These are phyloP conservation scores for Hibiscus tridactylites DNA, from an alignment of 345 rosid species.

Conservation along the genomic window DNA sequence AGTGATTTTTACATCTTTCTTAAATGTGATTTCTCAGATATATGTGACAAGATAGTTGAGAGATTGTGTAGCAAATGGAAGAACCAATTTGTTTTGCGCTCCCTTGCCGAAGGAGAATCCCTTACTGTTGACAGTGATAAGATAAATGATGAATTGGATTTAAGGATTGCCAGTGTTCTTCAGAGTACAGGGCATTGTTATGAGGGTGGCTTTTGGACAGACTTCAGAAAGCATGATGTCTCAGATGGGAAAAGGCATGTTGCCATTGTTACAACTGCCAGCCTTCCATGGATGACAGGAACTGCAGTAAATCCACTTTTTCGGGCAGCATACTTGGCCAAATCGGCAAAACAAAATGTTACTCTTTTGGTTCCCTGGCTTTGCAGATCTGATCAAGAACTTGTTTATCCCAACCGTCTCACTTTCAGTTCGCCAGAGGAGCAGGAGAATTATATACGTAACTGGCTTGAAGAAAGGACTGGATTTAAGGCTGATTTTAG, in stretches of 20 bases:
- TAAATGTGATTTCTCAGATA: slow-evolving; percentile 45
- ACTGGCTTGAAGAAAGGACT: slow-evolving; percentile 90
- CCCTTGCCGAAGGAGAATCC: slow-evolving; percentile 53
- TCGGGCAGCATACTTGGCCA: slow-evolving; percentile 85
- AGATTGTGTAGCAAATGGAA: slow-evolving; percentile 73
- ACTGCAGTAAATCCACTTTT: slow-evolving; percentile 96
- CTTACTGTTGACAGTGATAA: slow-evolving; percentile 42
- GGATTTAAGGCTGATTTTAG: slow-evolving; percentile 88
- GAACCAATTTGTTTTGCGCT: slow-evolving; percentile 48
- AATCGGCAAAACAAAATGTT: slow-evolving; percentile 76
- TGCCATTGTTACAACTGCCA: slow-evolving; percentile 54
- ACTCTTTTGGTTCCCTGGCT: slow-evolving; percentile 99
- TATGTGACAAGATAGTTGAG: slow-evolving; percentile 77
- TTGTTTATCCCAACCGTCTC: slow-evolving; percentile 79
- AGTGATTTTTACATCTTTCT: slow-evolving; percentile 1
- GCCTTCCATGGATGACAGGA: slow-evolving; percentile 99
- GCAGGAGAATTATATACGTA: slow-evolving; percentile 86
- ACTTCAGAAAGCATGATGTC: slow-evolving; percentile 40
- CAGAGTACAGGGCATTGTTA: slow-evolving; percentile 92
- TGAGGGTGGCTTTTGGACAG: slow-evolving; percentile 88
- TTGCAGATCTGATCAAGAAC: slow-evolving; percentile 84
- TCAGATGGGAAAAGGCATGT: slow-evolving; percentile 72
- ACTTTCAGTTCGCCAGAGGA: slow-evolving; percentile 92
- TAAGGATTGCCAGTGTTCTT: slow-evolving; percentile 86
- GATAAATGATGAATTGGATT: slow-evolving; percentile 48